Base-by-base conservation (phyloP, 2,329 filamentous ascomycete species). In the Didymella segeticola region DNA sequence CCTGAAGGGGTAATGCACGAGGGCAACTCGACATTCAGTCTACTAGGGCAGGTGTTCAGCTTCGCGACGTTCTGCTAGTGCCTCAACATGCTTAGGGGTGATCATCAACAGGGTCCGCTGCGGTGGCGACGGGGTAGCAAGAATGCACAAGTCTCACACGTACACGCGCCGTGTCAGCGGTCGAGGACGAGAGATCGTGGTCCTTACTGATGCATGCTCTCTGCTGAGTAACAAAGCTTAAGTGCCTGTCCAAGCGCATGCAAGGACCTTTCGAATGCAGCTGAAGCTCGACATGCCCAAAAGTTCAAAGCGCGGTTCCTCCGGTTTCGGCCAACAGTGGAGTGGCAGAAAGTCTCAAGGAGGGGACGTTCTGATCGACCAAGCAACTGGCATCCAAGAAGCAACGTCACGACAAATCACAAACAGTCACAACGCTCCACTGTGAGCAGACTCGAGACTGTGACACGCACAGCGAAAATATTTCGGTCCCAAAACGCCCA, bases 41-140 rank as follows among this genome's bases (percentile, higher is more conserved):
- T 49, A 34, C 17, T 27, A 46, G 46, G n/a, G 17, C 37, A 49
- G 51, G 34, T 46, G 29, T 49, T 54, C 33, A 41, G 51, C 45
- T 34, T 54, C 41, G 41, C 26, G 23, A 31, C 25, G 34, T 31
- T 17, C 11, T 45, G 34, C 45, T 54, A 54, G 51, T 49, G 41
- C 38, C 45, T 49, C 45, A 54, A 47, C 46, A 47, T 43, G 14
- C 41, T 38, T 47, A 36, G n/a, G n/a, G n/a, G 30, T 43, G 29
- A 42, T 49, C 41, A 49, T 49, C 45, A 55, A 36, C 52, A 55
- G 52, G 52, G 52, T 55, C 52, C 52, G 47, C 29, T 22, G 11
- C 34, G 19, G 41, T 33, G 34, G 39, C 46, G 34, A 34, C 46
- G 29, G 29, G 12, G 27, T 14, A 23, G 33, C 5, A 23, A 33